Evolutionary conservation across 148 eudicot species (phyloP).

Genomic region (Rhododendron vialii): DNA sequence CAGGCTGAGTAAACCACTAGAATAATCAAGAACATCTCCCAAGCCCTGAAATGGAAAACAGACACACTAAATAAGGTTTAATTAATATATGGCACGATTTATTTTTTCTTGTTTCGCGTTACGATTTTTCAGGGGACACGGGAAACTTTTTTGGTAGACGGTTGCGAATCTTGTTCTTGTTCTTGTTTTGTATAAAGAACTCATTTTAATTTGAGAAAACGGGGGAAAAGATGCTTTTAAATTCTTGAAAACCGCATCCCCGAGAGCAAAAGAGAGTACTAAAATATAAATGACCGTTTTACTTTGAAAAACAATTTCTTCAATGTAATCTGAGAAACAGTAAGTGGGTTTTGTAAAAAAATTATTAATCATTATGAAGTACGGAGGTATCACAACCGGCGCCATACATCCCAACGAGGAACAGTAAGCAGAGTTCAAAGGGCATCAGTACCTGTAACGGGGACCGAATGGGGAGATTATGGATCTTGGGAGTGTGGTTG

Average conservation of each 20-base stretch:
- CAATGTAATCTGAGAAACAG: background rate
- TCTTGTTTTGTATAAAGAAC: background rate
- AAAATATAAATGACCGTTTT: background rate
- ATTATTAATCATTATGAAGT: too few relatives aligned
- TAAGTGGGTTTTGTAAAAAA: too few relatives aligned
- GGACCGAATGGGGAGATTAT: conserved; percentile 64
- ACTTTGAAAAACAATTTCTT: too few relatives aligned
- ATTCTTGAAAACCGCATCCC: background rate
- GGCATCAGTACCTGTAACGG: conserved; percentile 43
- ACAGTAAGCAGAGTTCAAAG: background rate
- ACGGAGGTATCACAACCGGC: background rate
- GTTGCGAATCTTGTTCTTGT: background rate
- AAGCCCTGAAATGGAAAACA: conserved; percentile 51
- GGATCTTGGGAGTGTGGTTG: conserved; percentile 37
- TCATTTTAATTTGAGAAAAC: too few relatives aligned
- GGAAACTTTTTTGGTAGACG: background rate
- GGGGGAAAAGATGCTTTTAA: background rate
- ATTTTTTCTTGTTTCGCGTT: background rate
- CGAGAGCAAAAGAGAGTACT: background rate
- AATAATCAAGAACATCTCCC: conserved; percentile 74
- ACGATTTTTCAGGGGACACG: background rate
- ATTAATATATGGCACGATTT: background rate
- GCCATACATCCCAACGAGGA: too few relatives aligned
- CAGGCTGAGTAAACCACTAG: conserved; percentile 87
- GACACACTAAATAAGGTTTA: too few relatives aligned